Evolutionary conservation across 345 rosid species (phyloP), one percentile per base, ranked within the genome.

Genomic region (Crucihimalaya himalaica): DNA sequence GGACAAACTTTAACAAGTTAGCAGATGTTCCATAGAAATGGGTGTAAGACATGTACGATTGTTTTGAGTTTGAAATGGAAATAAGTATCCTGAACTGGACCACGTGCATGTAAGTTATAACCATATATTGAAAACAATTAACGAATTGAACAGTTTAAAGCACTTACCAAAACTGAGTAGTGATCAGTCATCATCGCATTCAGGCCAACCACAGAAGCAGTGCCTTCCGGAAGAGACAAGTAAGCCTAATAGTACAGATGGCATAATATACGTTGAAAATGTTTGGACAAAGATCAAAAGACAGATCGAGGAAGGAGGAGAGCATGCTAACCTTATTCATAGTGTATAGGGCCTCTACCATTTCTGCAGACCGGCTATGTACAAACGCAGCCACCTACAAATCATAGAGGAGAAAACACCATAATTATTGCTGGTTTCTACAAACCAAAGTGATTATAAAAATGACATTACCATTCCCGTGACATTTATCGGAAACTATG

Each of bases 101-200:
- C 66, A 63, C 20, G 31, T 19, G 25, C 8, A 39, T 32, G 52
- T 54, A 62, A 45, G 70, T 56, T 56, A 57, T 71, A 65, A 65
- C 29, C 67, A 48, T 13, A 63, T 31, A 53, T 51, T 32, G 52
- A 42, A 53, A 69, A 43, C 45, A 76, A 61, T 46, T 25, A 70
- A 28, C 48, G 47, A 63, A 56, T 20, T 40, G 39, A 55, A 63
- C 52, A 32, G 60, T 57, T 63, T 20, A 20, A 10, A 71, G 29
- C 23, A 64, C 72, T 77, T 39, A 90, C 96, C 89, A 86, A 68
- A 74, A 83, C 81, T 73, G 83, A 78, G 74, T 90, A 90, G 79
- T 90, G 91, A 82, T 88, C 96, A 2, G 93, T 90, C 96, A 88
- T 90, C 96, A 90, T 88, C 10, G 96, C 96, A 76, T 73, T 85